Evolutionary conservation across 2,329 filamentous ascomycete species (phyloP).

Genomic region (Amesomyces nigricolor): DNA sequence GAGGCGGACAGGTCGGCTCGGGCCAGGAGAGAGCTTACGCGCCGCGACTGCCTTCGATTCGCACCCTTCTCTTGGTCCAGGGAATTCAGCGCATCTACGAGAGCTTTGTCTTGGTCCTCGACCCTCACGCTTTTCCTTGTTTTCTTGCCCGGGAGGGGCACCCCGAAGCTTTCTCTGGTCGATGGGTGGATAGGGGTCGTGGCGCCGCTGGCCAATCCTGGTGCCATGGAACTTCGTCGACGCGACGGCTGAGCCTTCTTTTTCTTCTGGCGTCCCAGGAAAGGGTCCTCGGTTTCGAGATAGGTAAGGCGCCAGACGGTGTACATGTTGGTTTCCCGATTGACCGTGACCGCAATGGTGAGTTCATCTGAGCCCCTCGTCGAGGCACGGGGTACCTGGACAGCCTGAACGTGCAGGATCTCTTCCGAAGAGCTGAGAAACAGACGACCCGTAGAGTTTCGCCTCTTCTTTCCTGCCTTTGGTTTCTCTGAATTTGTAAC

Average conservation of each 20-base stretch:
- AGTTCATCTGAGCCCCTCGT: slow-evolving; percentile 43
- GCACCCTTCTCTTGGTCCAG: slow-evolving; percentile 62
- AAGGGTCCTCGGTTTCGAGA: slow-evolving; percentile 59
- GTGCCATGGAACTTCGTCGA: slow-evolving; percentile 59
- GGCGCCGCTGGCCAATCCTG: slow-evolving; percentile 65
- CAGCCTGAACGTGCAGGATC: slow-evolving; percentile 72
- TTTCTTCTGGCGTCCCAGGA: slow-evolving; percentile 43
- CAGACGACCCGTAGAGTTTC: slow-evolving; percentile 37
- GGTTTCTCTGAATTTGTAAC: slow-evolving; percentile 53
- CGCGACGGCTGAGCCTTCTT: slow-evolving; percentile 44
- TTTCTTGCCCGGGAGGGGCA: slow-evolving; percentile 48
- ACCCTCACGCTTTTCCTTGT: slow-evolving; percentile 40
- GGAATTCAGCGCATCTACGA: slow-evolving; percentile 59
- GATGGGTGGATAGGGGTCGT: slow-evolving; percentile 69
- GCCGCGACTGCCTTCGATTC: slow-evolving; percentile 58
- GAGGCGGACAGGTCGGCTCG: slow-evolving; percentile 81
- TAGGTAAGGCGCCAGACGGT: slow-evolving; percentile 83
- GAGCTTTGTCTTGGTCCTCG: slow-evolving; percentile 43
- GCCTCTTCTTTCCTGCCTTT: slow-evolving; percentile 34
- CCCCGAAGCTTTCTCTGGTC: slow-evolving; percentile 72
- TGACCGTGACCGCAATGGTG: slow-evolving; percentile 73
- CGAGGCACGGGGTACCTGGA: slow-evolving; percentile 48
- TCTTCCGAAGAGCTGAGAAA: slow-evolving; percentile 74
- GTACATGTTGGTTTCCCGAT: slow-evolving; percentile 68
- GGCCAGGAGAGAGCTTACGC: slow-evolving; percentile 87